phyloP scores from a whole-genome alignment of 257 asterid genomes.

The Leonotis leonurus region DNA sequence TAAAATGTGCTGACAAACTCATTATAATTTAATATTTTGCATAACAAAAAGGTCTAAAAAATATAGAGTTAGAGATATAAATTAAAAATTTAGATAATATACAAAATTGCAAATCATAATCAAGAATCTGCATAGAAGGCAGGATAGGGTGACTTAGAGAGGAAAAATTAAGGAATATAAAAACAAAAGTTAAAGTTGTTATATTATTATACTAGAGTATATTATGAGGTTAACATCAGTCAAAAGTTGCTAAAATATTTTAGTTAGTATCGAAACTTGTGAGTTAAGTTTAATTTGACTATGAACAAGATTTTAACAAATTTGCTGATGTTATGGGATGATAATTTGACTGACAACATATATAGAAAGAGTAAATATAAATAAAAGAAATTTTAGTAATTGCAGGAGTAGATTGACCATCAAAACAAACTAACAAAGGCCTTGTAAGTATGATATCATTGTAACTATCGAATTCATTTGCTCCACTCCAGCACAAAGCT shows the following conservation, averaged over 20 bases:
- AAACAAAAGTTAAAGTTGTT: neutral
- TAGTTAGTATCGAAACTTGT: neutral
- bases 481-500: too few species aligned
- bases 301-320: neutral
- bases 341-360: neutral
- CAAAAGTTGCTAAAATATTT: neutral
- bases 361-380: too few species aligned
- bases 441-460: too few species aligned
- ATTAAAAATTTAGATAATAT: too few species aligned
- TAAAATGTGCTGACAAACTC: too few species aligned
- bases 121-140: neutral
- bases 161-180: neutral
- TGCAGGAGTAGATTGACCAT: too few species aligned
- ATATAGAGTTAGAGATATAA: too few species aligned
- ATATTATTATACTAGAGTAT: neutral
- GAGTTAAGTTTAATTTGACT: neutral
- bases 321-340: neutral
- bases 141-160: neutral
- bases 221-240: neutral
- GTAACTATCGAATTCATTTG: too few species aligned
- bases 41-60: too few species aligned
- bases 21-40: too few species aligned
- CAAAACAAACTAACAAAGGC: too few species aligned
- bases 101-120: neutral
- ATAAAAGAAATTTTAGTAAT: too few species aligned